These are phyloP conservation scores for Mycena metata DNA, from an alignment of 768 basidiomycete species.

Conservation along the genomic window DNA sequence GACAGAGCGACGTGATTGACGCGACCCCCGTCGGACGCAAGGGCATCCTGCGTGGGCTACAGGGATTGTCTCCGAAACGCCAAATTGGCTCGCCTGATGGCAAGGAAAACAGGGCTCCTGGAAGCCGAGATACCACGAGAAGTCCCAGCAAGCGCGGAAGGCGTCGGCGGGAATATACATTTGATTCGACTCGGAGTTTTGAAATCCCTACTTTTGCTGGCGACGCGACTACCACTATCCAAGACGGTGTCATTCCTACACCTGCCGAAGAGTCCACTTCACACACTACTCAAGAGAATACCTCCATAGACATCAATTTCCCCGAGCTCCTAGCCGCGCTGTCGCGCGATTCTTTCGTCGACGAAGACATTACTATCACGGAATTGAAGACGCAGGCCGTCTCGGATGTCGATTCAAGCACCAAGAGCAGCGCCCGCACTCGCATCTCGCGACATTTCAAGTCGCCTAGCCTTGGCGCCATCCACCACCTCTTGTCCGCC, in stretches of 20 bases:
- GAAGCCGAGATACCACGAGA: background rate
- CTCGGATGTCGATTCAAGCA: no score
- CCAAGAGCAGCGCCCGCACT: background rate
- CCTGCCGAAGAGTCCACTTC: background rate
- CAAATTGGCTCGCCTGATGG: conserved; percentile 26
- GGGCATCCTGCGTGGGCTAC: conserved; percentile 28
- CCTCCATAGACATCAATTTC: background rate
- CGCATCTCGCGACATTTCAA: conserved; percentile 32
- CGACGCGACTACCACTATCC: no score
- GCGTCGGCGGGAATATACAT: conserved; percentile 20
- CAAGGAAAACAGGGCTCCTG: conserved; percentile 34
- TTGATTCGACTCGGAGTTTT: background rate
- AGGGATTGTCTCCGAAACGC: conserved; percentile 32
- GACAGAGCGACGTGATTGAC: conserved; percentile 4
- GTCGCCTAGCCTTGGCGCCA: conserved; percentile 37
- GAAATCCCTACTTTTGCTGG: no score
- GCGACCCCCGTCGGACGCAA: conserved; percentile 7
- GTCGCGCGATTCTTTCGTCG: background rate
- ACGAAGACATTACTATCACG: conserved; percentile 15
- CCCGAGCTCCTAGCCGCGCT: background rate
- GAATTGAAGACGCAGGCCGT: background rate
- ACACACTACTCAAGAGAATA: conserved; percentile 21
- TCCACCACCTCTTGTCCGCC: conserved; percentile 30
- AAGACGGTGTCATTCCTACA: background rate
- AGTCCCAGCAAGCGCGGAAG: conserved; percentile 26